Evolutionary conservation across 2,329 filamentous ascomycete species (phyloP).

Genomic region (Verticillium klebahnii): DNA sequence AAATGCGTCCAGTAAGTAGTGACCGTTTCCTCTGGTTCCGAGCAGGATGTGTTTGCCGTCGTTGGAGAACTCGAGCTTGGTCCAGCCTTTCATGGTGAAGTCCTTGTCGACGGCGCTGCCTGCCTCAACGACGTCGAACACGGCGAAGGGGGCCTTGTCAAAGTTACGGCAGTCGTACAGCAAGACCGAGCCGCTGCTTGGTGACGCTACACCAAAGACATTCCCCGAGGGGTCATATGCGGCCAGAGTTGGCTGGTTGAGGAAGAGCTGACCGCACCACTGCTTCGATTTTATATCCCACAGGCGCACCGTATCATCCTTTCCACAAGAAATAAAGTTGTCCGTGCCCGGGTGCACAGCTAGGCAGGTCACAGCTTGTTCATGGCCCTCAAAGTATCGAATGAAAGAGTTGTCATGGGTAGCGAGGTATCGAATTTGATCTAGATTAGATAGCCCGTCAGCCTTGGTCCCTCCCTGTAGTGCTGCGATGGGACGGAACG

Average conservation of each 20-base stretch:
- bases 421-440: slow-evolving; percentile 69
- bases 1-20: slow-evolving; percentile 93
- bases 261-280: slow-evolving; percentile 72
- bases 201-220: slow-evolving; percentile 85
- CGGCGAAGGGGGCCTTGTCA: slow-evolving; percentile 83
- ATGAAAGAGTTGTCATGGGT: slow-evolving; percentile 96
- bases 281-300: slow-evolving; percentile 85
- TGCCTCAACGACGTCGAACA: slow-evolving; percentile 70
- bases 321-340: slow-evolving; percentile 85
- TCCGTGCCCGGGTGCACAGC: slow-evolving; percentile 82
- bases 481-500: neutral
- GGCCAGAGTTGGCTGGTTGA: slow-evolving; percentile 76
- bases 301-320: slow-evolving; percentile 84
- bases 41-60: slow-evolving; percentile 85
- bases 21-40: slow-evolving; percentile 76
- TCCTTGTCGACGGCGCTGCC: slow-evolving; percentile 45
- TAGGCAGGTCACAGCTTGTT: slow-evolving; percentile 76
- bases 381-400: slow-evolving; percentile 92
- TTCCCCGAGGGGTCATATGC: slow-evolving; percentile 90
- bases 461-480: neutral
- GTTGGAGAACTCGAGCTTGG: slow-evolving; percentile 90
- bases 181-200: slow-evolving; percentile 71
- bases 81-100: slow-evolving; percentile 70
- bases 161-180: slow-evolving; percentile 94
- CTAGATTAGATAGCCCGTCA: neutral